Base-by-base conservation (phyloP, 2,329 filamentous ascomycete genomes). In the Pseudopithomyces chartarum region DNA sequence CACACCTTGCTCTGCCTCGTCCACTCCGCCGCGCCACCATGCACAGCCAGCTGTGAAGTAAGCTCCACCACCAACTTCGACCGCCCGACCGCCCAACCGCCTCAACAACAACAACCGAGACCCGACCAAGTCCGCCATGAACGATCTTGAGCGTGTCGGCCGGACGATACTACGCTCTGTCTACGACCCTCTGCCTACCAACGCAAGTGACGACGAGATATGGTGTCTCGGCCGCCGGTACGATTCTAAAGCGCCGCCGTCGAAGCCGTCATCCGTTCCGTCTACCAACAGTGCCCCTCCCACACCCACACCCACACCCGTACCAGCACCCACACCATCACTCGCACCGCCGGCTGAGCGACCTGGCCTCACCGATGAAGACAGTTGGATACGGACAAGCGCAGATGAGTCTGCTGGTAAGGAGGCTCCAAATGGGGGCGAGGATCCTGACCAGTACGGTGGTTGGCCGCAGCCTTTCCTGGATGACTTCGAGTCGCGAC, bases 141-240 rank as follows among this genome's bases (percentile, higher is more conserved):
- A 83, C 69, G 91, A 96, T 69, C 80, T 96, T 58, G 86, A 90
- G 65, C 89, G 90, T 65, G 87, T 88, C 71, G 78, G 79, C 68
- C 90, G 91, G 76, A 90, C 90, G 61, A 87, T 97, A 66, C 88
- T 97, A 58, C 90, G 94, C 78, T 92, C 91, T 79, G 89, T 98
- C 70, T 97, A 92, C 89, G 93, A 97, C 67, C 92, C 92, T 0
- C 88, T 93, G 62, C 93, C 92, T 6, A 86, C 85, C 60, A 97
- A 97, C 78, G 88, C 96, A 72, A 81, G 87, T 55, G 74, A 79
- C 56, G 82, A 84, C 36, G 86, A 90, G 12, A 90, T 96, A 60
- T 98, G 94, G 93, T 96, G 92, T 70, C 81, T 98, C 45, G 88
- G 88, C 39, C 76, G 77, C 67, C 76, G 82, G 65, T 90, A 90